A percentile compares a stretch with the other conserved stretches of the same genome.
Conservation (phyloP, 768 basidiomycete genomes). For the Neoboletus subvelutipes region DNA sequence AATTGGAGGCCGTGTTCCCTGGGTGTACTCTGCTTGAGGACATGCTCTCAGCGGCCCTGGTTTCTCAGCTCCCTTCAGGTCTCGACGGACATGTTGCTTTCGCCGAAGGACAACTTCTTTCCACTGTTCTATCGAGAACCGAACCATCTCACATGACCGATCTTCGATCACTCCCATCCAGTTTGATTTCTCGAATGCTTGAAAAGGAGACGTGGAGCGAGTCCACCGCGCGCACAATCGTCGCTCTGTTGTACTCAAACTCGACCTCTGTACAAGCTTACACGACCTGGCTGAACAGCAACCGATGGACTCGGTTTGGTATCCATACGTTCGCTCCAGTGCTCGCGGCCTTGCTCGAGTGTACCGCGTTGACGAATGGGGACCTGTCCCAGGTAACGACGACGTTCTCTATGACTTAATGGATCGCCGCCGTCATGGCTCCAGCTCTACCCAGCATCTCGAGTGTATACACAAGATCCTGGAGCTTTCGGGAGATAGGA, state of each 20-base stretch:
- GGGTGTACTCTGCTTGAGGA: slow-evolving; percentile 43
- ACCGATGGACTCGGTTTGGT: slow-evolving; percentile 12
- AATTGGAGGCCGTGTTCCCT: slow-evolving; percentile 36
- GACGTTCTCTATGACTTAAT: slow-evolving; percentile 35
- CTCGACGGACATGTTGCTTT: slow-evolving; percentile 24
- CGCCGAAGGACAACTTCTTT: slow-evolving; percentile 6
- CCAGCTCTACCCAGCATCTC: neutral
- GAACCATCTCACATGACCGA: neutral
- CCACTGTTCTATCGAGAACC: neutral
- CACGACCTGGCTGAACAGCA: slow-evolving; percentile 40
- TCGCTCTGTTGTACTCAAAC: slow-evolving; percentile 44
- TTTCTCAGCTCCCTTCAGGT: slow-evolving; percentile 33
- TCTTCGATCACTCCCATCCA: slow-evolving; percentile 14
- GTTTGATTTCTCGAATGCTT: slow-evolving; percentile 39
- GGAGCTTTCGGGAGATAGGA: slow-evolving; percentile 23
- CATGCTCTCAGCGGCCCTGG: slow-evolving; percentile 44
- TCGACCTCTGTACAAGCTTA: slow-evolving; percentile 27
- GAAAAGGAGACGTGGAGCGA: slow-evolving; percentile 41
- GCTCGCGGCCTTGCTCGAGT: slow-evolving; percentile 50
- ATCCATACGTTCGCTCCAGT: slow-evolving; percentile 37
- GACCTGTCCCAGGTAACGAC: slow-evolving; percentile 21
- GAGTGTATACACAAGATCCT: slow-evolving; percentile 34
- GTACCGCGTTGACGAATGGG: slow-evolving; percentile 17
- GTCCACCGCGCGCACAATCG: slow-evolving; percentile 44
- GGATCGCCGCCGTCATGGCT: slow-evolving; percentile 12